Conservation (phyloP, 2,329 filamentous ascomycete genomes). For the Raffaelea arxii region DNA sequence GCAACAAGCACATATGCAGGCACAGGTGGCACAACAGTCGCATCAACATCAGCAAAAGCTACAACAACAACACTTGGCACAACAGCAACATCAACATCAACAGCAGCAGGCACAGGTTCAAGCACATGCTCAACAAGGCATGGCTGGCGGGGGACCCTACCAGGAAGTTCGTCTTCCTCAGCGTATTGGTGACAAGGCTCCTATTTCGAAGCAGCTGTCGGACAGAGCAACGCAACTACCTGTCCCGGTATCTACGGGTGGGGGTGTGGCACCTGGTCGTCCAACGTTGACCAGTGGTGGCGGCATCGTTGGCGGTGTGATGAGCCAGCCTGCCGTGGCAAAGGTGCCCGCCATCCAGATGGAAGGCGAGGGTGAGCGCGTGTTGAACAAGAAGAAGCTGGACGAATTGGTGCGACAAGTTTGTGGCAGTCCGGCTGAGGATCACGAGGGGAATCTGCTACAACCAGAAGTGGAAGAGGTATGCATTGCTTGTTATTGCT, state of each 20-base stretch:
- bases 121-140: neutral
- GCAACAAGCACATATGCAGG: constrained; percentile 11
- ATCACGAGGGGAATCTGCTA: constrained; percentile 65
- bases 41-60: constrained; percentile 72
- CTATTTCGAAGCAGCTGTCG: constrained; percentile 70
- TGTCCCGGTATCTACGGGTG: constrained; percentile 59
- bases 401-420: constrained; percentile 93
- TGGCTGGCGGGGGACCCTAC: neutral
- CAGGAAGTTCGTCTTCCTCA: constrained; percentile 13
- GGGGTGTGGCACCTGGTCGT: constrained; percentile 53
- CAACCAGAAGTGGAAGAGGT: constrained; percentile 96
- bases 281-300: constrained; percentile 78
- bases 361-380: constrained; percentile 83
- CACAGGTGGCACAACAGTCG: constrained; percentile 15
- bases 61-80: constrained; percentile 10
- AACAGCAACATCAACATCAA: constrained; percentile 11
- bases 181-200: constrained; percentile 53
- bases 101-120: constrained; percentile 6
- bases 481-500: constrained; percentile 20
- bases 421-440: constrained; percentile 66
- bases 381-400: constrained; percentile 95
- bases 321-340: constrained; percentile 76
- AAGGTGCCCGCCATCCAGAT: constrained; percentile 78
- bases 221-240: constrained; percentile 59
- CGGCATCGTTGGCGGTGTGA: constrained; percentile 67